Evolutionary conservation across 2,329 filamentous ascomycete genomes (phyloP), one percentile per base, ranked within the genome.

Genomic region (Ophiosphaerella korrae): DNA sequence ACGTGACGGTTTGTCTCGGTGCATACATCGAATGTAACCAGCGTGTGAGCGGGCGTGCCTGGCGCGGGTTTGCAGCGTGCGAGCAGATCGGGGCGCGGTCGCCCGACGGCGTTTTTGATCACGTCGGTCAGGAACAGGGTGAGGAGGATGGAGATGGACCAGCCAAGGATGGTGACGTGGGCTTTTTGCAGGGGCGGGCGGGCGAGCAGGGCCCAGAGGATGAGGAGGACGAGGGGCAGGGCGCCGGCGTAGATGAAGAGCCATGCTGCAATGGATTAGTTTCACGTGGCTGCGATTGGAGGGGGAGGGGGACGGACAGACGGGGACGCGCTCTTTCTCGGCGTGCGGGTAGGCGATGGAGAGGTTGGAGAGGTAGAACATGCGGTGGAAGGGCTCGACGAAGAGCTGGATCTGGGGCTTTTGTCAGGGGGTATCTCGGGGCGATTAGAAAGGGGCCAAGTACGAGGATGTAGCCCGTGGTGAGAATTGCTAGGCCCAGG

Each of bases 281-380:
- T n/a, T 60, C 64, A 44, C 48, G 46, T 56, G 39, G 13, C 11
- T 29, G 24, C 18, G 31, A 16, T 5, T 32, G 37, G 21, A 31
- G 23, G 9, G 33, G 21, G 23, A n/a, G 37, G 23, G 11, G 37
- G 29, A 78, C 86, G 61, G 79, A 88, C 88, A 72, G 12, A 96
- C 86, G 7, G 91, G 81, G 0, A 99, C 94, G 55, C 92, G 84
- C 74, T 99, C 92, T 43, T 88, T 76, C 49, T 88, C 81, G 18
- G 94, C 91, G 75, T 96, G 89, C 0, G 94, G 94, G 67, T 88
- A 97, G 58, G 90, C 87, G 52, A 97, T 91, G 42, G 85, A 80
- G 21, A 89, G 82, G 71, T 97, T 91, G 70, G 92, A 89, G 55
- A 97, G 83, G 58, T 85, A 89, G 77, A 99, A 97, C 85, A 97